These are phyloP conservation scores for Plasmopara halstedii DNA, from an alignment of 352 stramenopile genomes.

Conservation along the genomic window DNA sequence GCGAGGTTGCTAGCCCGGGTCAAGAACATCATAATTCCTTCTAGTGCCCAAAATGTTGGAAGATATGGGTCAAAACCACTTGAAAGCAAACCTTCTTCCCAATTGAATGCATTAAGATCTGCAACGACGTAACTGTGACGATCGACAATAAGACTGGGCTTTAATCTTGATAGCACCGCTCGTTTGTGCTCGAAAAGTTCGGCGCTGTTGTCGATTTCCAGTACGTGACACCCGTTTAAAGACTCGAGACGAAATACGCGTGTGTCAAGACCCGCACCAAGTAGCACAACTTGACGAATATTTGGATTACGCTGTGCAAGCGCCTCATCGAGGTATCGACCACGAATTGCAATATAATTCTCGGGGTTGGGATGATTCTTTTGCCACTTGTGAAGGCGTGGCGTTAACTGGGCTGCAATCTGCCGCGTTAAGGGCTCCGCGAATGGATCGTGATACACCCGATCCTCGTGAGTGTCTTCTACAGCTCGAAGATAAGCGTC, in stretches of 20 bases:
- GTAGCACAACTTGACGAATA: conserved; percentile 48
- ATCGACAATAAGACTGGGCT: conserved; percentile 25
- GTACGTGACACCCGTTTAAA: conserved; percentile 29
- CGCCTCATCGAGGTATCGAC: conserved; percentile 47
- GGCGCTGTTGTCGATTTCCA: conserved; percentile 41
- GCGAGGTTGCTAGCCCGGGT: conserved; percentile 27
- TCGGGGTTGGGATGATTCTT: conserved; percentile 14
- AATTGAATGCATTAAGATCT: conserved; percentile 44
- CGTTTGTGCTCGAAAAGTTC: conserved; percentile 41
- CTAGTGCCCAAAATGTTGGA: conserved; percentile 49
- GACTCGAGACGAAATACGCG: conserved; percentile 40
- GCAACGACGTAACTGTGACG: conserved; percentile 35
- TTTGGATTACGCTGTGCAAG: conserved; percentile 21
- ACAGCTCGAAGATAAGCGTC: conserved; percentile 31
- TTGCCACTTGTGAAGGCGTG: conserved; percentile 18
- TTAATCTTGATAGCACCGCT: conserved; percentile 19
- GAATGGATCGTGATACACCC: conserved; percentile 35
- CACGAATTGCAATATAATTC: conserved; percentile 31
- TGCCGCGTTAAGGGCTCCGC: conserved; percentile 33
- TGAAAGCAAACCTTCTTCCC: conserved; percentile 29
- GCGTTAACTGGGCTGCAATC: conserved; percentile 17
- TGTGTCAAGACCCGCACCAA: conserved; percentile 42
- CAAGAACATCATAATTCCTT: conserved; percentile 48
- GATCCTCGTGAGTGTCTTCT: conserved; percentile 27
- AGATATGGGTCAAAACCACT: conserved; percentile 34